These are phyloP conservation scores for Heterobasidion occidentale DNA, from an alignment of 1,284 basidiomycete species.

Conservation along the genomic window DNA sequence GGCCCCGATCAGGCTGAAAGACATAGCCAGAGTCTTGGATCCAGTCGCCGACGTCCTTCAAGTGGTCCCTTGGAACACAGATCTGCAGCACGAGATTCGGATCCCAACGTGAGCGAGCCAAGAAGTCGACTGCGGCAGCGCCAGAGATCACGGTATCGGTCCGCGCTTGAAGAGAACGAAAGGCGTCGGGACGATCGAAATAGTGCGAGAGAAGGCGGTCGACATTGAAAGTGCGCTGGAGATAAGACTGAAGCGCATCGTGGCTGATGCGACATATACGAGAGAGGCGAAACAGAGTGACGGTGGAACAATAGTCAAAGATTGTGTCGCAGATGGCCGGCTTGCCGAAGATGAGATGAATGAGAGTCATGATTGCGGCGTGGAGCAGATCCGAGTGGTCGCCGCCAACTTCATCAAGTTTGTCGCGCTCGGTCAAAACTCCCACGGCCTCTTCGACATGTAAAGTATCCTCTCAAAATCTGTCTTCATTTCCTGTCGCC, in stretches of 20 bases:
- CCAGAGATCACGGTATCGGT: slow-evolving; percentile 40
- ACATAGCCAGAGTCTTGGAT: background rate
- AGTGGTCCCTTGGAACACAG: slow-evolving; percentile 24
- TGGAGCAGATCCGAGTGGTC: no score
- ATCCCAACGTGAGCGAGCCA: slow-evolving; percentile 30
- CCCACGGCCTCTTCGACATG: no score
- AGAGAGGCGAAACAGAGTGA: background rate
- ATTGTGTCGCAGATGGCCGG: background rate
- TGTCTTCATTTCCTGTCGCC: no score
- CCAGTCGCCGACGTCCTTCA: background rate
- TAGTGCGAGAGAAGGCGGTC: slow-evolving; percentile 17
- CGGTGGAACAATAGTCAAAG: background rate
- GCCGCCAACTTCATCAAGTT: no score
- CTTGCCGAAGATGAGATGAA: no score
- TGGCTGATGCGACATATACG: background rate
- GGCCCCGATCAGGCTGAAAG: background rate
- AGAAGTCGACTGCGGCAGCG: slow-evolving; percentile 40
- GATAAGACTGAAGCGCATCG: background rate
- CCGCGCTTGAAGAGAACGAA: slow-evolving; percentile 33
- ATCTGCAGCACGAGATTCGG: slow-evolving; percentile 40
- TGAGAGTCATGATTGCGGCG: no score
- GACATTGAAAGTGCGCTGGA: slow-evolving; percentile 16
- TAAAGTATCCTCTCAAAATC: no score
- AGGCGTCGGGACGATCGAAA: slow-evolving; percentile 23
- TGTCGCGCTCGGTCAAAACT: no score